Conservation (phyloP, 164 flowering plant genomes). For the Cinnamomum chago region DNA sequence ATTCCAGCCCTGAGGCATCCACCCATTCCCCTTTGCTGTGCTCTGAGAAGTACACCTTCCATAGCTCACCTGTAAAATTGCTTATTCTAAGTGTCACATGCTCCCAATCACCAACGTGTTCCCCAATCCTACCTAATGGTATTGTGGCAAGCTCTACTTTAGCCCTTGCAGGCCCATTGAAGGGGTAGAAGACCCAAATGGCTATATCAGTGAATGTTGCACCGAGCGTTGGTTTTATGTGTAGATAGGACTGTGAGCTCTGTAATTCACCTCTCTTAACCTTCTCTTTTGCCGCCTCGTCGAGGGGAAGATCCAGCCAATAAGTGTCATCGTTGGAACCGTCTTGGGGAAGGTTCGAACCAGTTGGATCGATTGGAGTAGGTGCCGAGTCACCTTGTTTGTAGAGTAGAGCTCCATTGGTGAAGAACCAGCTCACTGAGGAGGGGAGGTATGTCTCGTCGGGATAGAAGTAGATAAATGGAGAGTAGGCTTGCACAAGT, state of each 20-base stretch:
- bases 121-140: constrained; percentile 43
- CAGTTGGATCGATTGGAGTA: constrained; percentile 35
- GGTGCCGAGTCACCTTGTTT: constrained; percentile 49
- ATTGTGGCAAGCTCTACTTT: constrained; percentile 30
- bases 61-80: constrained; percentile 47
- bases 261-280: constrained; percentile 61
- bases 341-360: constrained; percentile 79
- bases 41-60: constrained; percentile 35
- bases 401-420: constrained; percentile 59
- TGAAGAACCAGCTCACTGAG: constrained; percentile 72
- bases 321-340: constrained; percentile 66
- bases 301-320: constrained; percentile 80
- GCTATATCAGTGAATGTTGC: constrained; percentile 69
- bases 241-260: constrained; percentile 48
- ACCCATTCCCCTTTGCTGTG: constrained; percentile 45
- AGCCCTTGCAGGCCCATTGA: constrained; percentile 52
- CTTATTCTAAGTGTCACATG: constrained; percentile 52
- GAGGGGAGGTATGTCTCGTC: constrained; percentile 72
- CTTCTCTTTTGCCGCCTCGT: constrained; percentile 33
- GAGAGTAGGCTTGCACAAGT: constrained; percentile 52
- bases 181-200: constrained; percentile 77
- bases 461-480: constrained; percentile 67
- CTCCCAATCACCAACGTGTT: constrained; percentile 68
- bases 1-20: constrained; percentile 36
- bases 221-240: constrained; percentile 70